phyloP scores from a whole-genome alignment of 306 rosid genomes.

The Alnus glutinosa region DNA sequence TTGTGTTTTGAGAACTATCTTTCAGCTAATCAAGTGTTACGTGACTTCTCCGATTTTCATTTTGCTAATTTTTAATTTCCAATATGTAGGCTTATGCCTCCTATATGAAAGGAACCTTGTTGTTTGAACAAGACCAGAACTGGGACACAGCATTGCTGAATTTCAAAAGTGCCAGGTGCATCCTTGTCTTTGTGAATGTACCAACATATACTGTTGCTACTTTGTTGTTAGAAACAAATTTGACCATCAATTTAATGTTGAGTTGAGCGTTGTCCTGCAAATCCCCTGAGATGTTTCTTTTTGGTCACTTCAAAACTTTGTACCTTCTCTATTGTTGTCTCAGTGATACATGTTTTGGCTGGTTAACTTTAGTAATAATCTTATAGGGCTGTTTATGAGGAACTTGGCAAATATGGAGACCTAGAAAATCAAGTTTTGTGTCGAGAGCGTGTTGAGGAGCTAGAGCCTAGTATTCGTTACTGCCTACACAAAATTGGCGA shows the following conservation, averaged over 20 bases:
- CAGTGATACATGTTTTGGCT: neutral
- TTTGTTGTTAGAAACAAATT: neutral
- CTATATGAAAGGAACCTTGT: conserved; percentile 89
- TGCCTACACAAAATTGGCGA: conserved; percentile 91
- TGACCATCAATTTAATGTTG: neutral
- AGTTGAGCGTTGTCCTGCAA: neutral
- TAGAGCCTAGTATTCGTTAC: conserved; percentile 93
- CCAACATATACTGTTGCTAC: conserved; percentile 1
- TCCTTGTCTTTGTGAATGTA: conserved; percentile 22
- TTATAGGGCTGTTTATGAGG: conserved; percentile 88
- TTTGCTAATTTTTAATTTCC: conserved; percentile 2
- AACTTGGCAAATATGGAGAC: conserved; percentile 96
- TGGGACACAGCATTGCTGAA: conserved; percentile 89
- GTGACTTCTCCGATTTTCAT: conserved; percentile 15
- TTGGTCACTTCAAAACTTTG: neutral
- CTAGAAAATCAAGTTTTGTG: conserved; percentile 91
- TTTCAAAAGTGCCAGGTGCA: conserved; percentile 96
- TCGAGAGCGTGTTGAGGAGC: conserved; percentile 96
- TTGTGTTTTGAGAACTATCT: neutral
- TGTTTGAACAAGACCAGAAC: conserved; percentile 94
- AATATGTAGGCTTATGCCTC: conserved; percentile 83
- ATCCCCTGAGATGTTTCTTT: neutral
- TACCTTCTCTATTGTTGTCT: neutral
- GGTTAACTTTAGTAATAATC: neutral
- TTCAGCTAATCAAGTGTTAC: conserved; percentile 20